Percentiles rank a stretch among this genome's conserved stretches.
These are phyloP conservation scores for Phytophthora citrophthora DNA, from an alignment of 352 stramenopile species.

Conservation along the genomic window DNA sequence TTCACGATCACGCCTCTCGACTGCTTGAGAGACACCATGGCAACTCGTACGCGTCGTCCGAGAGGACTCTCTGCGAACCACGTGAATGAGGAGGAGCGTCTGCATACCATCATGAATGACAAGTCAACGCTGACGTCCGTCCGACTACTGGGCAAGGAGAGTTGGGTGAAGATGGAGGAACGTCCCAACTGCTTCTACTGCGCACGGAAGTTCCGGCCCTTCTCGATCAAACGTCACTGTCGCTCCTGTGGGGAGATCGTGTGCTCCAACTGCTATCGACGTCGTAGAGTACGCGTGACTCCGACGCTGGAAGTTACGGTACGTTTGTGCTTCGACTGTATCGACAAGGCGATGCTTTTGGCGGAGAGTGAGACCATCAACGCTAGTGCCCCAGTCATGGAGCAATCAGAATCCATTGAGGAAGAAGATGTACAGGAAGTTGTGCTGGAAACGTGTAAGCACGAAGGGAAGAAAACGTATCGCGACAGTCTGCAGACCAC, in stretches of 20 bases:
- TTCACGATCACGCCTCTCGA: not conserved
- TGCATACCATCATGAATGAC: constrained; percentile 67
- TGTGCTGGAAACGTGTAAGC: constrained; percentile 13
- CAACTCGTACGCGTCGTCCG: constrained; percentile 37
- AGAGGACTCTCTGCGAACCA: constrained; percentile 60
- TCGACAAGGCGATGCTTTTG: constrained; percentile 68
- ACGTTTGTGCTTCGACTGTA: constrained; percentile 80
- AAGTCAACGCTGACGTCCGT: constrained; percentile 56
- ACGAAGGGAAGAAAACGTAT: constrained; percentile 26
- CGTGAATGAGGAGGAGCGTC: constrained; percentile 56
- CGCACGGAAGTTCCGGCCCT: constrained; percentile 74
- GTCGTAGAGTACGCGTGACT: constrained; percentile 56
- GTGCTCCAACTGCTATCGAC: constrained; percentile 74
- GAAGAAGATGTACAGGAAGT: constrained; percentile 20
- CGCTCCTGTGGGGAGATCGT: constrained; percentile 82
- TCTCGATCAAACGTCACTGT: constrained; percentile 83
- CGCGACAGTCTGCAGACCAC: constrained; percentile 44
- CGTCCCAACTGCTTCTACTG: constrained; percentile 83
- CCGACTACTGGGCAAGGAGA: constrained; percentile 59
- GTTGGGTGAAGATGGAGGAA: constrained; percentile 79
- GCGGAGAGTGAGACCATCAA: constrained; percentile 24
- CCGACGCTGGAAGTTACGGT: constrained; percentile 44
- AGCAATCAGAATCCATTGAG: constrained; percentile 10
- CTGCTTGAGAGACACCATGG: constrained; percentile 20
- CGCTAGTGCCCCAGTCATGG: constrained; percentile 13